Conservation (phyloP, 2,329 filamentous ascomycete species). For the Fusarium sp. region DNA sequence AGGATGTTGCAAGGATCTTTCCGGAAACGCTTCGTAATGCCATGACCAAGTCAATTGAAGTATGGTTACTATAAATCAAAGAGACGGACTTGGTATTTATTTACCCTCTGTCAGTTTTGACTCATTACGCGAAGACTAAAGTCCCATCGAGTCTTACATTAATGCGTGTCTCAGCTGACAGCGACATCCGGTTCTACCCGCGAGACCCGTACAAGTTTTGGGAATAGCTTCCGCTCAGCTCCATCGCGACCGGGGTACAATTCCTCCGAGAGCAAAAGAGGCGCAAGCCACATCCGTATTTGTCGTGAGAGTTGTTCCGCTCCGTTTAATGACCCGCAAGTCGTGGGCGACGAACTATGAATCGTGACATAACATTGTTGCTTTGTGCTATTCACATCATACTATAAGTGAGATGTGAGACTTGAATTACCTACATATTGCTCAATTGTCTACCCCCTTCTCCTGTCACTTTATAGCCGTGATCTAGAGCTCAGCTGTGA, state of each 20-base stretch:
- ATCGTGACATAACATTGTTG: too few species aligned
- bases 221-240: constrained; percentile 15
- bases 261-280: constrained; percentile 13
- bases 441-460: too few species aligned
- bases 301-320: not conserved
- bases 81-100: not conserved
- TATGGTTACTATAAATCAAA: too few species aligned
- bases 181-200: constrained; percentile 29
- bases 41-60: constrained; percentile 19
- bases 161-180: constrained; percentile 17
- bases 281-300: not conserved
- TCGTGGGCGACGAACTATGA: too few species aligned
- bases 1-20: constrained; percentile 34
- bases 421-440: too few species aligned
- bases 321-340: too few species aligned
- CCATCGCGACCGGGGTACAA: constrained; percentile 6
- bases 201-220: not conserved
- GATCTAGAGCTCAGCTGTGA: not conserved
- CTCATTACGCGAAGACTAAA: constrained; percentile 17
- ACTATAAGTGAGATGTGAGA: too few species aligned
- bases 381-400: too few species aligned
- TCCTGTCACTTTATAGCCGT: not conserved
- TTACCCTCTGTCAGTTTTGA: not conserved
- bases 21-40: constrained; percentile 25
- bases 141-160: not conserved